phyloP scores from a whole-genome alignment of 2,329 filamentous ascomycete species.

The Ascochyta viciae-villosae region DNA sequence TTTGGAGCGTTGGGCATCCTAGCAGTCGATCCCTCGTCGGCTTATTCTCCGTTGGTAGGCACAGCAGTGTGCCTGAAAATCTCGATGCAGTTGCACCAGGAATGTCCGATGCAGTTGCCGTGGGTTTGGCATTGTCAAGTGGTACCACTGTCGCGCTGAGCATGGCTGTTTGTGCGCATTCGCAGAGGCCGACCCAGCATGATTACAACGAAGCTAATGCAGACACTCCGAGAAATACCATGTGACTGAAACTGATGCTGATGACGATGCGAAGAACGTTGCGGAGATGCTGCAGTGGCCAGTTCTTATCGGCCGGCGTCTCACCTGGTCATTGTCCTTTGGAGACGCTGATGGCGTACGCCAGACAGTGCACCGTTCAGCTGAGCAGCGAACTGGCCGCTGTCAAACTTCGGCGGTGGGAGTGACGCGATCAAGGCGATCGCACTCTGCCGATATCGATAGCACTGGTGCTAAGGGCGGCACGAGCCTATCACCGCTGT shows the following conservation, averaged over 20 bases:
- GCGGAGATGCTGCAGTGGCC: too few species aligned
- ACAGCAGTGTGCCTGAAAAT: conserved; percentile 18
- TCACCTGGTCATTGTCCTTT: neutral
- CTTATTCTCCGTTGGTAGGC: conserved; percentile 7
- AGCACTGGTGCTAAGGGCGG: conserved; percentile 1
- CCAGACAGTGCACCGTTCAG: conserved; percentile 7
- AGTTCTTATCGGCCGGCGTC: too few species aligned
- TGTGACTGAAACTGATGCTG: neutral
- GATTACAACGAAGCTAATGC: neutral
- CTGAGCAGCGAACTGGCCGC: conserved; percentile 12
- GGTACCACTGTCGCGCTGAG: conserved; percentile 10
- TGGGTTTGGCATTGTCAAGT: neutral
- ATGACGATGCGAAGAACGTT: neutral
- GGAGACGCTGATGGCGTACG: conserved; percentile 1
- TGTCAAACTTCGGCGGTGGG: conserved; percentile 17
- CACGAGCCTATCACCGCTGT: conserved; percentile 11
- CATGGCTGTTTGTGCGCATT: neutral
- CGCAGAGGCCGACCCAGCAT: neutral
- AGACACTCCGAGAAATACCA: neutral
- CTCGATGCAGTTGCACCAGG: conserved; percentile 11
- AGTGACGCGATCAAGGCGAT: conserved; percentile 16
- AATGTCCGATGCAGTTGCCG: conserved; percentile 8
- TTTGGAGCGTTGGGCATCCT: conserved; percentile 4
- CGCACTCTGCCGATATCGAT: conserved; percentile 20
- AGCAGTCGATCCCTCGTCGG: conserved; percentile 3